Percentiles rank a stretch among this genome's conserved stretches.
phyloP scores from a whole-genome alignment of 441 rosid species.

The Gossypium schwendimanii region DNA sequence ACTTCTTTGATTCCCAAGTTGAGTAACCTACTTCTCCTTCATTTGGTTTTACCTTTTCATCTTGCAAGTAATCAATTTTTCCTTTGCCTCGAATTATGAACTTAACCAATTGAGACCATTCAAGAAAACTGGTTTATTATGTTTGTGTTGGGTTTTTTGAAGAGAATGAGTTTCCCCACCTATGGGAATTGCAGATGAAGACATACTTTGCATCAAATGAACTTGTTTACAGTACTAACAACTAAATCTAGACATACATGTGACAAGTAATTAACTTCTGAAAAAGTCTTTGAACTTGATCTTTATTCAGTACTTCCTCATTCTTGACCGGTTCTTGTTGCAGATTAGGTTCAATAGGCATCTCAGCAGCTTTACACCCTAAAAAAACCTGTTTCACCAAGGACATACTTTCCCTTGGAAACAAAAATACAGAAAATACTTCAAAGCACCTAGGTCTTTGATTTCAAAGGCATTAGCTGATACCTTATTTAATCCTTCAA shows the following conservation, averaged over 20 bases:
- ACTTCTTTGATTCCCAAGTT: neutral
- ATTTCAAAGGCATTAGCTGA: neutral
- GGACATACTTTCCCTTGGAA: neutral
- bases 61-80: neutral
- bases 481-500: neutral
- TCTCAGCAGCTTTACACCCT: neutral
- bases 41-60: neutral
- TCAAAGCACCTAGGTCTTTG: neutral
- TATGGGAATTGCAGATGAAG: neutral
- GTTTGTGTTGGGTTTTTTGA: neutral
- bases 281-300: neutral
- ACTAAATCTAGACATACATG: neutral
- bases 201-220: neutral
- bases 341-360: neutral
- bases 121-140: neutral
- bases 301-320: neutral
- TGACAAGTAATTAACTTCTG: neutral
- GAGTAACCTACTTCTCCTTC: neutral
- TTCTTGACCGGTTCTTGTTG: neutral
- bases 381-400: neutral
- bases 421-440: neutral
- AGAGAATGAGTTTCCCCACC: neutral
- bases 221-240: neutral
- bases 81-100: neutral
- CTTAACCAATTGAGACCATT: neutral